These are phyloP conservation scores for Colletotrichum chlorophyti DNA, from an alignment of 2,329 filamentous ascomycete genomes.

Conservation along the genomic window DNA sequence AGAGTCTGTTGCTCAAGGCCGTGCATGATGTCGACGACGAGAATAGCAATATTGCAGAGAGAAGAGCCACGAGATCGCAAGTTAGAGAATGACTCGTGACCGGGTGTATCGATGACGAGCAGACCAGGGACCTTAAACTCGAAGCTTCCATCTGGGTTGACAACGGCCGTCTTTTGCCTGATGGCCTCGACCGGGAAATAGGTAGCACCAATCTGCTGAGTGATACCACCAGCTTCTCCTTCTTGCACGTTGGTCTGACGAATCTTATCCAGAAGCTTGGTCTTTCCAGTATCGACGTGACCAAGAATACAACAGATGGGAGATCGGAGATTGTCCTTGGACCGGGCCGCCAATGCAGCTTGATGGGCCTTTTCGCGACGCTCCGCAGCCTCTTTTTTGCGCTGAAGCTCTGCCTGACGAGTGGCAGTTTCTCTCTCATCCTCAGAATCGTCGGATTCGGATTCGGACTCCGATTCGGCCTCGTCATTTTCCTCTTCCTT, in stretches of 20 bases:
- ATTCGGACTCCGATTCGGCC: conserved; percentile 64
- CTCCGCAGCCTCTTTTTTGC: conserved; percentile 88
- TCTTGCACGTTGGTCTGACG: conserved; percentile 98
- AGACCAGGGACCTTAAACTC: conserved; percentile 98
- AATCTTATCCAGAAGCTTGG: conserved; percentile 98
- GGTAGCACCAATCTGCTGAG: conserved; percentile 98
- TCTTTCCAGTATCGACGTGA: conserved; percentile 99
- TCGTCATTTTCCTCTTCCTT: conserved; percentile 57
- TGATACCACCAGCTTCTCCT: conserved; percentile 98
- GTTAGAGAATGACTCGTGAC: conserved; percentile 99
- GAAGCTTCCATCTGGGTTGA: conserved; percentile 89
- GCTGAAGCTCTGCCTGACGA: conserved; percentile 73
- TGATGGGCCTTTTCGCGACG: conserved; percentile 89
- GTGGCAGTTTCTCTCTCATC: conserved; percentile 80
- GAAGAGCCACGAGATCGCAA: conserved; percentile 95
- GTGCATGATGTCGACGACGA: conserved; percentile 99
- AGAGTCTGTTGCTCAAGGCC: conserved; percentile 96
- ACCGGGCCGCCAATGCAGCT: conserved; percentile 87
- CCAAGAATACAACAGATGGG: conserved; percentile 99
- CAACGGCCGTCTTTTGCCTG: conserved; percentile 88
- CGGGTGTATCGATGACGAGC: conserved; percentile 95
- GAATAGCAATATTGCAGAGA: conserved; percentile 98
- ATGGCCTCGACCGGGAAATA: conserved; percentile 98
- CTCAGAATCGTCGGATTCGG: conserved; percentile 46
- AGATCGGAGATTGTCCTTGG: conserved; percentile 92